phyloP scores from a whole-genome alignment of 169 alveolate genomes.

The Blepharisma undulans region DNA sequence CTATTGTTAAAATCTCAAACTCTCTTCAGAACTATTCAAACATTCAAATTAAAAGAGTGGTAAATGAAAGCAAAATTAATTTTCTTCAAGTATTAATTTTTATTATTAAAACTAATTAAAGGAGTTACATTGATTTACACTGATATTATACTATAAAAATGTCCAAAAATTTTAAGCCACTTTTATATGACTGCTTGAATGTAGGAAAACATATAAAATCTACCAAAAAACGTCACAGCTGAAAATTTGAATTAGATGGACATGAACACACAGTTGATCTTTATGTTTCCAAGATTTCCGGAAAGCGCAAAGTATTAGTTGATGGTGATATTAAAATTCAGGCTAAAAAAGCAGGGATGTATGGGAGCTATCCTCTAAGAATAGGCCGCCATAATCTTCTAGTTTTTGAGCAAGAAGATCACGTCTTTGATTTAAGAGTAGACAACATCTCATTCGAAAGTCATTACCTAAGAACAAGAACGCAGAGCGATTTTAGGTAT shows the following conservation, averaged over 20 bases:
- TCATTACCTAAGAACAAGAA: background rate
- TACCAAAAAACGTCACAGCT: background rate
- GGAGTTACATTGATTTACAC: background rate
- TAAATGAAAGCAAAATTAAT: no score
- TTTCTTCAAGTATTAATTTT: background rate
- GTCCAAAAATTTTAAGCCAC: background rate
- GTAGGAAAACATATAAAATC: conserved; percentile 27
- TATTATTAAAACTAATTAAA: no score
- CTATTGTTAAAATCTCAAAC: background rate
- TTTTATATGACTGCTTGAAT: background rate
- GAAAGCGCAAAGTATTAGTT: background rate
- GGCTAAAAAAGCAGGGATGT: background rate
- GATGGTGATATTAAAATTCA: conserved; percentile 1
- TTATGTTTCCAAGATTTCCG: background rate
- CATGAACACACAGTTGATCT: background rate
- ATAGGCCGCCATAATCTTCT: background rate
- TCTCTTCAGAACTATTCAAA: no score
- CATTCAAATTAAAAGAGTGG: background rate
- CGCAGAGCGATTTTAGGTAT: background rate
- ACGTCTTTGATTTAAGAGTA: background rate
- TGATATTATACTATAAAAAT: background rate
- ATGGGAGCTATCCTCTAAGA: background rate
- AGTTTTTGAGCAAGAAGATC: background rate
- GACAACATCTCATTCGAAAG: background rate
- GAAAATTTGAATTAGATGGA: background rate